phyloP scores from a whole-genome alignment of 2,329 filamentous ascomycete species.

The Taxawa tesnikishii region DNA sequence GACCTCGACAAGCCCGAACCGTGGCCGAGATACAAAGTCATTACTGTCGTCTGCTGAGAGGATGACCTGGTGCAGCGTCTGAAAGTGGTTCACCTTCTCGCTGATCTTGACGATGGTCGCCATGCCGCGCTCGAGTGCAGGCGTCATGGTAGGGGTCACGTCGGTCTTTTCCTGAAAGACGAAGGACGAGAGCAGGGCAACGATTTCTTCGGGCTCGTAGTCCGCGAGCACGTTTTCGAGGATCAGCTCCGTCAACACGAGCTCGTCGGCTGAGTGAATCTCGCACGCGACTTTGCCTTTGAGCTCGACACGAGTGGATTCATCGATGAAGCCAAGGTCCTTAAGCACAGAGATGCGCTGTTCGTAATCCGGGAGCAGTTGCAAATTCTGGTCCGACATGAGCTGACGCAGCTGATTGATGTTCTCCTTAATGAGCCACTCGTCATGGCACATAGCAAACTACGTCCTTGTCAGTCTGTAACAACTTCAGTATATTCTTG shows the following conservation, averaged over 20 bases:
- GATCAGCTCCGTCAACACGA: constrained; percentile 90
- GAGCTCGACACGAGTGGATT: constrained; percentile 73
- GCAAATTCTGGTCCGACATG: constrained; percentile 92
- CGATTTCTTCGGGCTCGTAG: constrained; percentile 93
- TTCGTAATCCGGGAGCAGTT: constrained; percentile 91
- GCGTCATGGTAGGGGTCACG: constrained; percentile 65
- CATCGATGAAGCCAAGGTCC: constrained; percentile 85
- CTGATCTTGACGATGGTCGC: constrained; percentile 80
- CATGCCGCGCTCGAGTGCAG: constrained; percentile 68
- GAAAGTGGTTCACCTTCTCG: constrained; percentile 82
- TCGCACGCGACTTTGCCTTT: constrained; percentile 99
- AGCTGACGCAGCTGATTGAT: constrained; percentile 77
- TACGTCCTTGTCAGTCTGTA: constrained; percentile 24
- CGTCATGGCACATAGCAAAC: constrained; percentile 93
- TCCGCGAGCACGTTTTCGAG: constrained; percentile 93
- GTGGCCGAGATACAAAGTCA: constrained; percentile 74
- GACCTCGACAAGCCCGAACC: constrained; percentile 92
- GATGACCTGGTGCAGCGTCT: constrained; percentile 85
- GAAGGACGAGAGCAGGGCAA: constrained; percentile 83
- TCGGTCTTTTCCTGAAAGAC: constrained; percentile 98
- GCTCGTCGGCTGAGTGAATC: constrained; percentile 91
- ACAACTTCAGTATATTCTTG: too few relatives aligned
- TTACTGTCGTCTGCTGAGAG: constrained; percentile 81
- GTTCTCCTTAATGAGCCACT: constrained; percentile 92
- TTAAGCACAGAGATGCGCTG: constrained; percentile 86